Evolutionary conservation across 176 grass and related monocot species (phyloP), one percentile per base, ranked within the genome.

Genomic region (Neostapfia colusana): DNA sequence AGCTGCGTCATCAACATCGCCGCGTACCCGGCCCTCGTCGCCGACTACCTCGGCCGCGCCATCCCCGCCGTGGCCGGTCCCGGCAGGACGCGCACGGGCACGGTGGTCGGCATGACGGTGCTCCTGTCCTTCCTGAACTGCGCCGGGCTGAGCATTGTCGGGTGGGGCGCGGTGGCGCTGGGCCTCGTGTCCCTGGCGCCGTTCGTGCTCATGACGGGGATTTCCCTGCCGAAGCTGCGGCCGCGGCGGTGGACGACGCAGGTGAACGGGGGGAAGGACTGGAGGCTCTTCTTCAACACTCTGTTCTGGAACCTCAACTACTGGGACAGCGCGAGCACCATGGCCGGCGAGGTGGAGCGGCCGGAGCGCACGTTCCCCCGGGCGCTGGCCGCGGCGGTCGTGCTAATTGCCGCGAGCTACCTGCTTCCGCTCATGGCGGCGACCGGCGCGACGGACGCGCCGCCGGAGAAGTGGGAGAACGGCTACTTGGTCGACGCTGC

Each of bases 291-390:
- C 54, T 73, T 90, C 54, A 90, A 90, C 73, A 86, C 68, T 14
- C 75, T 90, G 28, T 90, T 90, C 80, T 86, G 83, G 88, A 90
- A 90, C 64, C 79, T 90, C 16, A 90, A 83, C 64, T 90, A 82
- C 65, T 86, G 79, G 88, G 88, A 90, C 65, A 81, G 81, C 70
- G 68, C 77, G 11, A 90, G 88, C 61, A 90, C 83, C 3, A 59
- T 90, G 75, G 63, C 84, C 8, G 84, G 84, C 18, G 88, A 90
- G 75, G 88, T 90, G 26, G 82, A 89, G 3, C 73, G 37, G 35
- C 87, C 77, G 7, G 82, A 80, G 54, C 73, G 65, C 20, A 89
- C 86, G 66, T 79, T 89, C 21, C 87, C 82, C 1, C 20, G 68
- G 38, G 87, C 87, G 4, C 56, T 89, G 56, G 53, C 74, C 0